A percentile compares a stretch with the other conserved stretches of the same genome.
These are phyloP conservation scores for Leccinellum luteum DNA, from an alignment of 768 basidiomycete species.

Conservation along the genomic window DNA sequence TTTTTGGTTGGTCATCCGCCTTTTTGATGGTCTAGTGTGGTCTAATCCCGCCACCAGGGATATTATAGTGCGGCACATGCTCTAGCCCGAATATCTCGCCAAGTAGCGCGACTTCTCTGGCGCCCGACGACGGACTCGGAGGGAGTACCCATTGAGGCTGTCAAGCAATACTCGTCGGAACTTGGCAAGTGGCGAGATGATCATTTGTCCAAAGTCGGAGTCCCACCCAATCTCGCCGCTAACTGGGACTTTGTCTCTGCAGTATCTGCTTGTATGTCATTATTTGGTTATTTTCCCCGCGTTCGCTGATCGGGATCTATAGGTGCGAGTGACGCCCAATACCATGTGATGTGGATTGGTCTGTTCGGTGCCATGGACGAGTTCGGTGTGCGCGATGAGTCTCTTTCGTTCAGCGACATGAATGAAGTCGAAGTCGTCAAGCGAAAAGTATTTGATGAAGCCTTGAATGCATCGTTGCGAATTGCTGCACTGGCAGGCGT, in stretches of 20 bases:
- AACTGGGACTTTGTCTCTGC: constrained; percentile 89
- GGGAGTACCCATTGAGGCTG: constrained; percentile 70
- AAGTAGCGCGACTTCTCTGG: constrained; percentile 81
- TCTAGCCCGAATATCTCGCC: constrained; percentile 77
- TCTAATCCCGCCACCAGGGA: constrained; percentile 45
- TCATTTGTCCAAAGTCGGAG: constrained; percentile 76
- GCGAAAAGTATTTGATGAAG: constrained; percentile 75
- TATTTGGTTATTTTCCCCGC: neutral
- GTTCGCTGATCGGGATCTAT: constrained; percentile 8
- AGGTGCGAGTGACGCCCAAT: constrained; percentile 85
- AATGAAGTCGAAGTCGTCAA: constrained; percentile 67
- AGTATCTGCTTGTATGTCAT: constrained; percentile 55
- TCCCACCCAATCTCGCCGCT: constrained; percentile 78
- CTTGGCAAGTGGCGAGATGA: constrained; percentile 74
- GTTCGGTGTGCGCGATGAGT: constrained; percentile 71
- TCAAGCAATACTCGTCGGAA: constrained; percentile 52
- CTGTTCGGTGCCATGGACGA: constrained; percentile 82
- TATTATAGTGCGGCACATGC: constrained; percentile 84
- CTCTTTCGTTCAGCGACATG: constrained; percentile 33
- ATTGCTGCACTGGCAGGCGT: constrained; percentile 89
- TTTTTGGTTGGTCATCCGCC: constrained; percentile 56
- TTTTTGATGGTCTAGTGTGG: neutral
- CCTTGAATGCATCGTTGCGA: constrained; percentile 79
- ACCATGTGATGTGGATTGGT: constrained; percentile 90
- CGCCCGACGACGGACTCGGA: constrained; percentile 71